Evolutionary conservation across 2,329 filamentous ascomycete species (phyloP), one percentile per base, ranked within the genome.

Genomic region (Fusarium sp.): DNA sequence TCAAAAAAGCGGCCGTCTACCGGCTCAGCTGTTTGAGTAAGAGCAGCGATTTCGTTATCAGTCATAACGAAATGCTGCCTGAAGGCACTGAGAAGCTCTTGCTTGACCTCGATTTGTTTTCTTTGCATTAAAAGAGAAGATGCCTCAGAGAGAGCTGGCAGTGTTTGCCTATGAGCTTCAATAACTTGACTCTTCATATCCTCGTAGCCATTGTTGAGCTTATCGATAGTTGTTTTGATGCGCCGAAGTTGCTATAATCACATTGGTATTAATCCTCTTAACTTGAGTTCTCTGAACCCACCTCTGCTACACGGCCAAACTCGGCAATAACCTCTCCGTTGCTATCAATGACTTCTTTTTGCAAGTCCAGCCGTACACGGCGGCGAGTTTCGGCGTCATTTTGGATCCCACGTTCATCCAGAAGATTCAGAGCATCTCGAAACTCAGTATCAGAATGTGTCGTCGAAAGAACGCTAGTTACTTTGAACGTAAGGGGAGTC

Each of bases 361-460:
- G 94, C 2, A 97, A 85, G 75, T 96, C 90, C 2, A 97, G 80
- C 17, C 94, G 89, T 17, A 98, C 81, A 60, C 92, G 90, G 7
- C 95, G 89, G 51, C 96, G 87, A 4, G 90, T 91, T 69, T 94
- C 92, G 11, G 92, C 85, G 14, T 89, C 92, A 76, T 97, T 97
- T 56, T 86, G 82, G 15, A 94, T 78, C 1, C 85, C 85, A 35
- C 92, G 87, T 49, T 87, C 82, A 79, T 97, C 95, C 20, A 98
- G 82, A 1, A 96, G 88, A 52, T 87, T 83, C 30, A 99, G 82
- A 15, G 94, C 90, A 82, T 97, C 92, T 68, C 93, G 89, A 71
- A 98, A 97, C 71, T 97, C 95, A 7, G 92, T 86, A 79, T 98
- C 96, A 8, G 94, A 92, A 80, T 97, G 97, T 0, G 95, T 97